Conservation (phyloP, 139 green algal species). For the Volvox africanus region DNA sequence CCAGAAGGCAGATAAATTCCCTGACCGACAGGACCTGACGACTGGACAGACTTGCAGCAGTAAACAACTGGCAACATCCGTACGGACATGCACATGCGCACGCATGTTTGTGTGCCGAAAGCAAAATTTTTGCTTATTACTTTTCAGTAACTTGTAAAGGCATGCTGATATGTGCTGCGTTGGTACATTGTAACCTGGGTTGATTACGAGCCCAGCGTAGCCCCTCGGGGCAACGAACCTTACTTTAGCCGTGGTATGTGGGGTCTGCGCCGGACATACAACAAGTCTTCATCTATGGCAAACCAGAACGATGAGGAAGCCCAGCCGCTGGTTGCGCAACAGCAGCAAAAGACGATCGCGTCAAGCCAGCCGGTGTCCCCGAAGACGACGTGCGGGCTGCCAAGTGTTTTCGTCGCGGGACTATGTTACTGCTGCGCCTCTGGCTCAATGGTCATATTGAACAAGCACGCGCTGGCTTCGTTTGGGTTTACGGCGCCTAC, state of each 20-base stretch:
- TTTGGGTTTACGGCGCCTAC: constrained; percentile 85
- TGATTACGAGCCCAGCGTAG: not conserved
- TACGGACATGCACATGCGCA: no score
- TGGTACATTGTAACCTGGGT: no score
- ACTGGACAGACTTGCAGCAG: no score
- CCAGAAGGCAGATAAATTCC: no score
- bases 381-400: constrained; percentile 19
- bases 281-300: not conserved
- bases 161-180: no score
- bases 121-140: no score
- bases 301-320: not conserved
- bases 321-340: not conserved
- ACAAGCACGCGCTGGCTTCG: constrained; percentile 86
- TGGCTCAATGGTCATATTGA: constrained; percentile 82
- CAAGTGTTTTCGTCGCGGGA: constrained; percentile 56
- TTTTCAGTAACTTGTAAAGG: no score
- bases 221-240: constrained; percentile 5
- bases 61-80: no score
- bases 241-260: not conserved
- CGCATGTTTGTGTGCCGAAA: no score
- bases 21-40: no score
- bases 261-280: constrained; percentile 20
- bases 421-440: constrained; percentile 68
- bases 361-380: not conserved
- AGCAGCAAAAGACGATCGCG: constrained; percentile 5